These are phyloP conservation scores for Paratinospora sagittata DNA, from an alignment of 164 flowering plant species.

Conservation along the genomic window DNA sequence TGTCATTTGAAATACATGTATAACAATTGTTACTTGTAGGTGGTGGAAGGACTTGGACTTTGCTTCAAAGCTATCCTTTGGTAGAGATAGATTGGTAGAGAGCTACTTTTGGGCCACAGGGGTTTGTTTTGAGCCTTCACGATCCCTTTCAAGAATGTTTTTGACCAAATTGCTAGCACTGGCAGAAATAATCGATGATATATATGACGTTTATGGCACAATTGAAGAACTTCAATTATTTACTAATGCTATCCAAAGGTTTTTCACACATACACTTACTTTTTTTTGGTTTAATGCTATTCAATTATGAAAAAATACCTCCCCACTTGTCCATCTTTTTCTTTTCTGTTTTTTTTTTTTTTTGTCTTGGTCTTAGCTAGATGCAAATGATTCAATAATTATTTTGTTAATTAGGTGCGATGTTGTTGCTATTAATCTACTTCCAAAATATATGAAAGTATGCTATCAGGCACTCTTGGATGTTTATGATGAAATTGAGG, in stretches of 20 bases:
- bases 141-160: conserved; percentile 13
- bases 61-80: too few species aligned
- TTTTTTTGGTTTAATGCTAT: too few species aligned
- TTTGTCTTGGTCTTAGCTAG: too few species aligned
- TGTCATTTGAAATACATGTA: too few species aligned
- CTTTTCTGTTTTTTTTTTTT: too few species aligned
- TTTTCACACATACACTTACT: conserved; percentile 31
- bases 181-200: conserved; percentile 19
- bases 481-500: background rate
- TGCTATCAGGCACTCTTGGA: background rate
- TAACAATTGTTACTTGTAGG: too few species aligned
- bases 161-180: conserved; percentile 17
- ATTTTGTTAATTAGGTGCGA: too few species aligned
- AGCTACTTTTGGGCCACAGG: conserved; percentile 33
- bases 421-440: conserved; percentile 12
- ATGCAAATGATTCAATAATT: too few species aligned
- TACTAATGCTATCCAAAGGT: conserved; percentile 25
- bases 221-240: conserved; percentile 23
- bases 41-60: conserved; percentile 45
- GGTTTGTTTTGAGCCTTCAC: conserved; percentile 22
- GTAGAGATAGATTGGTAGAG: conserved; percentile 38
- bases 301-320: too few species aligned
- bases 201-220: conserved; percentile 21
- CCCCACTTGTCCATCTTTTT: too few species aligned
- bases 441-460: conserved; percentile 37